Evolutionary conservation across 2,329 filamentous ascomycete genomes (phyloP), one percentile per base, ranked within the genome.

Genomic region (Fusarium sp.): DNA sequence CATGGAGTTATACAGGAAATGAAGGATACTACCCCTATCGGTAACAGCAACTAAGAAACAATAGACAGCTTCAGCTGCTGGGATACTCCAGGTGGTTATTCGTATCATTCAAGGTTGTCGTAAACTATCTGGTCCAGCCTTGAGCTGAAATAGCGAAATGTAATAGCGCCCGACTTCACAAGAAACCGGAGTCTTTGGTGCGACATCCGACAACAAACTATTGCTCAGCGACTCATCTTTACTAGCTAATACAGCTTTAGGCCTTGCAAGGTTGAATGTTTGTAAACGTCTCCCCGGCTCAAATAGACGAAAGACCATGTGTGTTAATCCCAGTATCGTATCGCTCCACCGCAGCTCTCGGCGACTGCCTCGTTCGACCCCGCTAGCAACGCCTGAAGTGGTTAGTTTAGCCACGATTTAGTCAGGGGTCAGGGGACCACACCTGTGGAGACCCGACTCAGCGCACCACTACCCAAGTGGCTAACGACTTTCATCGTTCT

Each of bases 371-470:
- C 27, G 35, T 60, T 45, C 50, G 55, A 70, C 47, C 42, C 50
- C 55, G 58, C 62, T 68, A 71, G 38, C 36, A 49, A 4, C 8
- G 3, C 36, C 46, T n/a, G 3, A 59, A 4, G 9, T 13, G 58
- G 70, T 36, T 73, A 68, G 50, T 8, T 1, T n/a, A 44, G 47
- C 58, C 58, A 57, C 36, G 14, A 27, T 36, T 35, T 65, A 60
- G 66, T 71, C 62, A 68, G 62, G 71, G 71, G 70, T 45, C 36
- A 57, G 58, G 54, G 57, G 54, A 57, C 31, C 31, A 56, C 42
- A 29, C 45, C 46, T 44, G 52, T 39, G 35, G 35, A 38, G 25
- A 33, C 25, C 49, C 22, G 44, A 54, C 41, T 53, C 44, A 70
- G 44, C 39, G 41, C 41, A 27, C 64, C n/a, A 50, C 46, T 45